Percentiles rank a stretch among this genome's conserved stretches.
phyloP scores from a whole-genome alignment of 2,329 filamentous ascomycete genomes.

The Scedosporium aurantiacum region DNA sequence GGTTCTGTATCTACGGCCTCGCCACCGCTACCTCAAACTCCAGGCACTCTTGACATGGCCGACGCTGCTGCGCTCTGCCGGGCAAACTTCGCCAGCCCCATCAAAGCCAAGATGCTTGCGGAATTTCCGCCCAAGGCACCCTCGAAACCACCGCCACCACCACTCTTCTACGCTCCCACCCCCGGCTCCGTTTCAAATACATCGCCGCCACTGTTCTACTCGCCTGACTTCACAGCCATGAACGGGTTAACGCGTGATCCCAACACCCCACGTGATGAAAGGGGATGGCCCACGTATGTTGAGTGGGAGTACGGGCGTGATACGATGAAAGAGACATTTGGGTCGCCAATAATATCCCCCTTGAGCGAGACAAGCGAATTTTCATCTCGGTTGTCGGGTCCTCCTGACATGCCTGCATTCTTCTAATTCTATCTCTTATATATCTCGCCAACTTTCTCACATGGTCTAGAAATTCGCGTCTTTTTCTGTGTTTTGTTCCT shows the following conservation, averaged over 20 bases:
- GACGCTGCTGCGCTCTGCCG: constrained; percentile 1
- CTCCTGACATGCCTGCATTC: constrained; percentile 3
- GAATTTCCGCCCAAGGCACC: neutral
- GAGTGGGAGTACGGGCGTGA: constrained; percentile 2
- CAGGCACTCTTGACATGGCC: neutral
- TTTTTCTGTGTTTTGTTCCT: neutral
- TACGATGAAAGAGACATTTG: constrained; percentile 5
- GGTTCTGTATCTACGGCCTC: neutral
- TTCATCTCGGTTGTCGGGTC: neutral
- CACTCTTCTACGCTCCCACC: neutral
- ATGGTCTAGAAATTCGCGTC: no score
- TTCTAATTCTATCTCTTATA: neutral
- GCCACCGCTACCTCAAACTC: neutral
- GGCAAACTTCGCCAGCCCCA: constrained; percentile 5
- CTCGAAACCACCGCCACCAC: neutral
- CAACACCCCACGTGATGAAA: neutral
- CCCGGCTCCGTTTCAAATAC: neutral
- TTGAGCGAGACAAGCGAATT: neutral
- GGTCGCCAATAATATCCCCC: neutral
- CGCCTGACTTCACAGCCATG: neutral
- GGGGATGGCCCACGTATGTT: neutral
- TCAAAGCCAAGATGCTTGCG: neutral
- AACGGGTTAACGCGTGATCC: neutral
- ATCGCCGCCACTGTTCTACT: neutral
- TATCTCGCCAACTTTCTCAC: neutral